Base-by-base conservation (phyloP, 2,329 filamentous ascomycete genomes). In the Penicillium paneum region DNA sequence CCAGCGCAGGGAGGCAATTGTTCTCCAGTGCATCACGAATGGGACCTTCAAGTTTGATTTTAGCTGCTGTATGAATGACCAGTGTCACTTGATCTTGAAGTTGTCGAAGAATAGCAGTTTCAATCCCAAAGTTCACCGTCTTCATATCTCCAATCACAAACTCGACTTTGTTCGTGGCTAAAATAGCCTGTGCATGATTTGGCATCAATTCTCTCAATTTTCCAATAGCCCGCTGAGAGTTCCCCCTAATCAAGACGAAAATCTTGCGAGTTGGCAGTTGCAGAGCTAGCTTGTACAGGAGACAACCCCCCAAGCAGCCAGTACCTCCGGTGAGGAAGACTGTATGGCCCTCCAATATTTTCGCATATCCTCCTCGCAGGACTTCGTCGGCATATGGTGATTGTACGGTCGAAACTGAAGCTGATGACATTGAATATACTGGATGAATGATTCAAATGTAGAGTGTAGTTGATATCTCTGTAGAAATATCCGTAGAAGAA, bases 21-120 rank as follows among this genome's bases (percentile, higher is more conserved):
- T 64, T 66, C 44, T 68, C 62, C 13, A 70, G 54, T 5, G 68
- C 62, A 19, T 70, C 66, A 1, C 56, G 44, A 10, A 70, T 58
- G 40, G 54, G 57, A 7, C 66, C 62, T 29, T 68, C 65, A 3
- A 71, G 61, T 1, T 61, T 60, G 49, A 71, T 71, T 15, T 63
- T 70, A n/a, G 68, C 69, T 10, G 68, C 68, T 1, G 68, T 57
- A 32, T 71, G 68, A 8, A 71, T 71, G 3, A 66, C 64, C 10
- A 70, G 51, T 1, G 69, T 71, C n/a, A 71, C 65, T 52, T 70
- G 55, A n/a, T 62, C 55, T 10, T 59, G 61, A 13, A 71, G 49
- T 17, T 52, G 42, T 15, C 58, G 35, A 17, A 71, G 35, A 12
- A 50, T 42, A 1, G 26, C 31, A 5, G 49, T 8, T 4, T 64